phyloP scores from a whole-genome alignment of 2,329 filamentous ascomycete genomes.

The Ilyonectria mors-panacis region DNA sequence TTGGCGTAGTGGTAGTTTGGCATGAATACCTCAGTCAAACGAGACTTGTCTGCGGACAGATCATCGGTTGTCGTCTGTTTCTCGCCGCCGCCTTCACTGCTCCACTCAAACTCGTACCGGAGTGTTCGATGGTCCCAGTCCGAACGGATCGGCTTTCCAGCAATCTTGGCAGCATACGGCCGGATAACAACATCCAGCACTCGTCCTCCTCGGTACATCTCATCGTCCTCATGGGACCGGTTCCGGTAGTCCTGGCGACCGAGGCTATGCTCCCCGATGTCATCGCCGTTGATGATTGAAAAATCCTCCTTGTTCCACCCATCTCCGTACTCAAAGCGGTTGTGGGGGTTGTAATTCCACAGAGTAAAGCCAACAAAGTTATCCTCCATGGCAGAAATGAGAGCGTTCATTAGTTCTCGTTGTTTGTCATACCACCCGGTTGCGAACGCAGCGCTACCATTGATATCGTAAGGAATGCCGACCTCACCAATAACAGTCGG shows the following conservation, averaged over 20 bases:
- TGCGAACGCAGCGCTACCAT: conserved; percentile 52
- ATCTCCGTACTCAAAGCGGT: conserved; percentile 56
- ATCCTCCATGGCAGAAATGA: conserved; percentile 59
- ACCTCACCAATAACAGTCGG: conserved; percentile 59
- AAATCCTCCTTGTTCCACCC: conserved; percentile 62
- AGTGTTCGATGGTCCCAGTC: conserved; percentile 54
- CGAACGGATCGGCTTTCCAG: conserved; percentile 53
- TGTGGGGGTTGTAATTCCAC: conserved; percentile 59
- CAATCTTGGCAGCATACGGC: conserved; percentile 59
- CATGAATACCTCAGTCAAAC: conserved; percentile 56
- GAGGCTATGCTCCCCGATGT: conserved; percentile 45
- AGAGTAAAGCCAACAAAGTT: conserved; percentile 56
- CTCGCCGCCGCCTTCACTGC: conserved; percentile 28
- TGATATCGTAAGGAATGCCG: conserved; percentile 59
- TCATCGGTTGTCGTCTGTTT: conserved; percentile 39
- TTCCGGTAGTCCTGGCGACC: conserved; percentile 53
- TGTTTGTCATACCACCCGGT: conserved; percentile 58
- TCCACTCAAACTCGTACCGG: conserved; percentile 55
- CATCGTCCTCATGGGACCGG: conserved; percentile 49
- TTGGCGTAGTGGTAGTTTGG: conserved; percentile 56
- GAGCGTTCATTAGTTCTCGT: conserved; percentile 56
- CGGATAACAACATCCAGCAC: conserved; percentile 58
- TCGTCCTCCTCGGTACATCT: conserved; percentile 57
- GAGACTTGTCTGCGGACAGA: conserved; percentile 36
- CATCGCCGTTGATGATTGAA: conserved; percentile 57